These are phyloP conservation scores for Sporisorium reilianum DNA, from an alignment of 1,284 basidiomycete species.

Conservation along the genomic window DNA sequence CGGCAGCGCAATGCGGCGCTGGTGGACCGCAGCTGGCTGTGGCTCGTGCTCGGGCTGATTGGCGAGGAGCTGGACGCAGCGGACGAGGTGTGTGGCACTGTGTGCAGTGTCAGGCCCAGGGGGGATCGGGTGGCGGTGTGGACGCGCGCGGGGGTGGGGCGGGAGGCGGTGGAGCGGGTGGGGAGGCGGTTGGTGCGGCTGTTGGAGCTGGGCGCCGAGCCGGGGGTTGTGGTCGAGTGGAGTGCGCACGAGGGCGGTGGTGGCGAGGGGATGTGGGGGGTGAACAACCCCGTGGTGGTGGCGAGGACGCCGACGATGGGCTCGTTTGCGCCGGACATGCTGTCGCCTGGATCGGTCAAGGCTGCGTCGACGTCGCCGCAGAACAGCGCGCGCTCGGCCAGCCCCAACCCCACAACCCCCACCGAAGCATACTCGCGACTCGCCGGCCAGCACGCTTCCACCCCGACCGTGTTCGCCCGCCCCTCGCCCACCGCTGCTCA, in stretches of 20 bases:
- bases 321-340: slow-evolving; percentile 5
- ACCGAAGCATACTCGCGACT: slow-evolving; percentile 11
- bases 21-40: slow-evolving; percentile 88
- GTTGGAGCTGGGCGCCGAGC: slow-evolving; percentile 42
- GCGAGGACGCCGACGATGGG: slow-evolving; percentile 18
- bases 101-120: slow-evolving; percentile 86
- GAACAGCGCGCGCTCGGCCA: slow-evolving; percentile 3
- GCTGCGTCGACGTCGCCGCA: slow-evolving; percentile 19
- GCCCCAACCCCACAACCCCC: slow-evolving; percentile 3
- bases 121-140: slow-evolving; percentile 90
- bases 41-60: slow-evolving; percentile 88
- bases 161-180: slow-evolving; percentile 81
- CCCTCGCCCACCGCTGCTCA: slow-evolving; percentile 12
- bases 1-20: slow-evolving; percentile 79
- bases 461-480: neutral
- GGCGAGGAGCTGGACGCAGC: slow-evolving; percentile 89
- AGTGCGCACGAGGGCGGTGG: slow-evolving; percentile 25
- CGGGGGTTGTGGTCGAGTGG: slow-evolving; percentile 48
- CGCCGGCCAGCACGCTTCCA: slow-evolving; percentile 5
- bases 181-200: slow-evolving; percentile 75
- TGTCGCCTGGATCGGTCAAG: neutral
- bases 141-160: slow-evolving; percentile 83
- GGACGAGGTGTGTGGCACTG: slow-evolving; percentile 83
- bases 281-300: slow-evolving; percentile 25
- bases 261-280: slow-evolving; percentile 13